Conservation (phyloP, 805 yeast species). For the Cyberlindnera meyerae region DNA sequence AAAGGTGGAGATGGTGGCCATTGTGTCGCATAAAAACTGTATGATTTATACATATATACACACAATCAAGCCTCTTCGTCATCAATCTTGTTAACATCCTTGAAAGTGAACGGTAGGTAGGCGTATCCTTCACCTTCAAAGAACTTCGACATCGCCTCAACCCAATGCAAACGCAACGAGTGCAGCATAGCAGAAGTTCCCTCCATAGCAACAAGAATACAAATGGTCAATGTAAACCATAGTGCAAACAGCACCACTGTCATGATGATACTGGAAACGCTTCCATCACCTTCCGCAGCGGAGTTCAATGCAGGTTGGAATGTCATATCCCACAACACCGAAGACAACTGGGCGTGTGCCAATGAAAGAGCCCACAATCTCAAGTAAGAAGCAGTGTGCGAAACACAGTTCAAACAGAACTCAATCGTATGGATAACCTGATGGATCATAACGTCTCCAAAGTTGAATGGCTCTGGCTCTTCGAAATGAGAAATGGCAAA, state of each 20-base stretch:
- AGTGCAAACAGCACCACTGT: conserved; percentile 73
- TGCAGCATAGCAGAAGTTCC: conserved; percentile 99
- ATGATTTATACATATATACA: too few relatives aligned
- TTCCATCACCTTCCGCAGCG: conserved; percentile 67
- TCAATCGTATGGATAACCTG: conserved; percentile 98
- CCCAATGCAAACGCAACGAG: conserved; percentile 97
- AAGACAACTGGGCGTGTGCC: conserved; percentile 95
- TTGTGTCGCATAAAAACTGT: conserved; percentile 11
- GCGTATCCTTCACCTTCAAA: conserved; percentile 95
- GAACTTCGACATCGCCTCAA: conserved; percentile 97
- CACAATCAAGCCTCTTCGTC: too few relatives aligned
- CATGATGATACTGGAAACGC: too few relatives aligned
- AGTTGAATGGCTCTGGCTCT: conserved; percentile 55
- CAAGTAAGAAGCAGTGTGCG: conserved; percentile 96
- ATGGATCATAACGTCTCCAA: conserved; percentile 95
- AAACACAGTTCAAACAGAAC: conserved; percentile 93
- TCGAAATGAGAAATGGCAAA: conserved; percentile 13
- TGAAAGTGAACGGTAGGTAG: conserved; percentile 80
- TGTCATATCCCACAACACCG: conserved; percentile 96
- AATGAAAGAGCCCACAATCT: conserved; percentile 97
- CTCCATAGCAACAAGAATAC: conserved; percentile 92
- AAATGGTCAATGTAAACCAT: conserved; percentile 92
- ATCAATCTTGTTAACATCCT: conserved; percentile 12
- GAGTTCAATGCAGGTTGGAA: conserved; percentile 62
- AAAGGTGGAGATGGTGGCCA: conserved; percentile 16